Evolutionary conservation across 306 rosid species (phyloP).

Genomic region (Fragaria vesca): DNA sequence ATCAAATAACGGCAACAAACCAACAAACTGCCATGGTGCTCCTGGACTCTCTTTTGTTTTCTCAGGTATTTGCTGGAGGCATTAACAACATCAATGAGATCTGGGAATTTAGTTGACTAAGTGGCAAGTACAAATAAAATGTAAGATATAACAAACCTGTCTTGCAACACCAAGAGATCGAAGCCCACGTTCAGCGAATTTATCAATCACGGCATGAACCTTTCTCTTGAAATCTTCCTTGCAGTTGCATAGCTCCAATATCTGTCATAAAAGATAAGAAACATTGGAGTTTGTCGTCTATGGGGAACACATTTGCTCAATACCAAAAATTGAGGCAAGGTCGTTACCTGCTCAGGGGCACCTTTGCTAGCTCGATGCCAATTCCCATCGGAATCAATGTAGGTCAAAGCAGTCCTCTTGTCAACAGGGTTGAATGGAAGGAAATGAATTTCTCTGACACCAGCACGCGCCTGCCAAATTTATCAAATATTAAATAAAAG

Average conservation of each 20-base stretch:
- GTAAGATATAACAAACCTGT: conserved; percentile 58
- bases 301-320: conserved; percentile 5
- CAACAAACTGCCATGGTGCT: conserved; percentile 92
- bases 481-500: not conserved
- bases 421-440: conserved; percentile 97
- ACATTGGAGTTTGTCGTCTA: conserved; percentile 14
- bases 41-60: conserved; percentile 76
- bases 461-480: conserved; percentile 83
- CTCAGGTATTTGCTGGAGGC: conserved; percentile 77
- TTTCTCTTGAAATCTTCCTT: conserved; percentile 71
- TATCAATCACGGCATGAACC: conserved; percentile 75
- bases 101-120: conserved; percentile 11
- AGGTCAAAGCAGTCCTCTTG: conserved; percentile 97
- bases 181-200: conserved; percentile 97
- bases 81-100: conserved; percentile 23
- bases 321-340: conserved; percentile 15
- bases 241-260: conserved; percentile 83
- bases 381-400: conserved; percentile 76
- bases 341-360: conserved; percentile 98
- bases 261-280: conserved; percentile 45
- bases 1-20: conserved; percentile 85
- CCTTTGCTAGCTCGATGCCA: conserved; percentile 99
- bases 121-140: conserved; percentile 14
- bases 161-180: conserved; percentile 94
- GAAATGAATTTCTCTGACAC: conserved; percentile 88